Base-by-base conservation (phyloP, 2,329 filamentous ascomycete genomes). In the Daldinia sp. region DNA sequence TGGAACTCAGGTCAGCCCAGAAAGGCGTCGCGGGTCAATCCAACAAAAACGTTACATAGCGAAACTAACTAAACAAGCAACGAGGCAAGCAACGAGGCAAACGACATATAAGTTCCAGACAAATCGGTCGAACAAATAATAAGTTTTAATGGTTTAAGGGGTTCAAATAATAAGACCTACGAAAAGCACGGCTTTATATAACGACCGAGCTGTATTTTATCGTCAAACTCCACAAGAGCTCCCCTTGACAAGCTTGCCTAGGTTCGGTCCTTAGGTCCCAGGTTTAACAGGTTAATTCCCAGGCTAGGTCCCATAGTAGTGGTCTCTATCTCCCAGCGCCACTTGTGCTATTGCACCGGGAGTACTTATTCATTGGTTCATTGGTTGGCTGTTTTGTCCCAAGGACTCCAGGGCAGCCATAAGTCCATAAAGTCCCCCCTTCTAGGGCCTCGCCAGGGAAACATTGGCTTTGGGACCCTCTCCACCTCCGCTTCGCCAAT, bases 401-500 rank as follows among this genome's bases (percentile, higher is more conserved):
- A 48, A 57, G 43, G 27, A 56, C 41, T 17, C 35, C 13, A 45
- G 39, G 39, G 27, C 3, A 45, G 39, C 39, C 39, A 45, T 45
- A 23, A n/a, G n/a, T n/a, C n/a, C n/a, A 15, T 21, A 23, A 32
- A 23, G 21, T 29, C 21, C 39, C 32, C 29, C n/a, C 21, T 23
- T 21, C 29, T 10, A 37, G 32, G 48, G 32, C 32, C 53, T 35
- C 49, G 30, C 57, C 57, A 66, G 61, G 64, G 49, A 67, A 67
- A 56, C 61, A 57, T 56, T 64, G 58, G 57, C 57, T 64, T 64
- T 64, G 61, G 64, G 47, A 59, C 64, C 4, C 59, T 69, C 68
- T 66, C 70, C 66, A 71, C 70, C 63, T 72, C 70, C 69, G 68
- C 69, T 66, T 72, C 66, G 58, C 61, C 64, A 64, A 64, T 61